Evolutionary conservation across 257 asterid genomes (phyloP), one percentile per base, ranked within the genome.

Genomic region (Scutellaria barbata): DNA sequence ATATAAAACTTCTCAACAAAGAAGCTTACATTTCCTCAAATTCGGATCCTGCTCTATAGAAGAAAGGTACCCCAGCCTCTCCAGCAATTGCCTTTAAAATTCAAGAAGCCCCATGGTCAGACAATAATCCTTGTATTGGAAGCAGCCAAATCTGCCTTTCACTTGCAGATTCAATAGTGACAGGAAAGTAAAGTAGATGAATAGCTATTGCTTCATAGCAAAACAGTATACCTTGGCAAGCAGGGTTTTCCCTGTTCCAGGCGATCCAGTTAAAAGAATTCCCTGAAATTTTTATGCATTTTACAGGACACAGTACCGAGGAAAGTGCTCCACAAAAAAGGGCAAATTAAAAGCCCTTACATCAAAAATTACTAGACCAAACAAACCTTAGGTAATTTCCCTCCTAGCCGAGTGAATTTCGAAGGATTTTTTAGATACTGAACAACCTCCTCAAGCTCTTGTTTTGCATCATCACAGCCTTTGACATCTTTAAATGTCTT

Each of bases 361-460:
- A 52, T 9, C 53, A 14, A 68, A 22, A 66, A 47, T 56, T 48
- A 67, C 16, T 50, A 46, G 72, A 66, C 10, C 68, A 66, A 30
- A 71, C 88, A 73, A 74, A 94, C 99, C 99, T 94, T 94, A 47
- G 99, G 99, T 79, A 94, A 76, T 79, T 94, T 94, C 45, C 99
- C 99, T 74, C 99, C 99, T 66, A 91, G 82, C 43, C 96, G 86
- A 69, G 99, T 94, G 87, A 94, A 91, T 81, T 94, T 91, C 9
- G 93, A 46, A 66, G 99, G 99, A 79, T 92, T 88, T 74, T 76
- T 94, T n/a, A 94, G 91, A 84, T 94, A 94, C 88, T 94, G 93
- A 68, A 94, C 99, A 83, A 94, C 96, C 91, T 94, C 99, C 86
- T 90, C 99, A 58, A 94, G 99, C 90, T 94, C 99, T 86, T 94